phyloP scores from a whole-genome alignment of 345 rosid species.

The Lepidium didymum region DNA sequence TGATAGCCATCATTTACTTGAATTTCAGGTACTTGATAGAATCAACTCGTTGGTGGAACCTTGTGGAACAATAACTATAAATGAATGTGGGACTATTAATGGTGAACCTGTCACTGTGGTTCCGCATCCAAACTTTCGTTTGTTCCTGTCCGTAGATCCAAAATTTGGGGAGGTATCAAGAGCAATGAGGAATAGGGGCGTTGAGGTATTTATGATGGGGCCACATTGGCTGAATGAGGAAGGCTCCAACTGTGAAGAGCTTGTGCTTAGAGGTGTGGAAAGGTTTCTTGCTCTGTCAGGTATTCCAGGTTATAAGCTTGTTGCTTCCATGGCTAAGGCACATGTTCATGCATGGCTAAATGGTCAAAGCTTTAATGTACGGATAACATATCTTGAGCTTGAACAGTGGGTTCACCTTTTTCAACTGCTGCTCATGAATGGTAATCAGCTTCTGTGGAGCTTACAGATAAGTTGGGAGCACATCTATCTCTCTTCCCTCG shows the following conservation, averaged over 20 bases:
- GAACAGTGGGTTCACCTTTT: conserved; percentile 79
- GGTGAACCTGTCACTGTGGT: conserved; percentile 72
- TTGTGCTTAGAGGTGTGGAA: conserved; percentile 52
- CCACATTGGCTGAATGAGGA: conserved; percentile 69
- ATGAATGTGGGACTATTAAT: conserved; percentile 81
- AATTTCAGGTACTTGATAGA: conserved; percentile 83
- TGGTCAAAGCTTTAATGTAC: conserved; percentile 43
- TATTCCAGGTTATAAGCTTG: conserved; percentile 53
- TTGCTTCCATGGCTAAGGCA: conserved; percentile 81
- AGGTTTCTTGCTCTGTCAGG: conserved; percentile 72
- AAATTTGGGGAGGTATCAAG: conserved; percentile 86
- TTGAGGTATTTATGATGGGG: conserved; percentile 87
- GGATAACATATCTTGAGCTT: conserved; percentile 76
- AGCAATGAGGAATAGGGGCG: conserved; percentile 98
- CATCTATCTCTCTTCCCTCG: conserved; percentile 79
- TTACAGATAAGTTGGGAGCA: conserved; percentile 86
- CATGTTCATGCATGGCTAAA: conserved; percentile 60
- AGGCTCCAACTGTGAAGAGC: conserved; percentile 37
- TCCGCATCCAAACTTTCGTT: conserved; percentile 80
- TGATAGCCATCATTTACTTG: neutral
- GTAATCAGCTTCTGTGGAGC: conserved; percentile 74
- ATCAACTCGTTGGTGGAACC: conserved; percentile 95
- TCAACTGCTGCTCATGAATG: conserved; percentile 65
- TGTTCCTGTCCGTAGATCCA: conserved; percentile 88
- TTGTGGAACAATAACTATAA: conserved; percentile 77